Conservation (phyloP, 805 yeast genomes). For the Lipomyces lipofer region DNA sequence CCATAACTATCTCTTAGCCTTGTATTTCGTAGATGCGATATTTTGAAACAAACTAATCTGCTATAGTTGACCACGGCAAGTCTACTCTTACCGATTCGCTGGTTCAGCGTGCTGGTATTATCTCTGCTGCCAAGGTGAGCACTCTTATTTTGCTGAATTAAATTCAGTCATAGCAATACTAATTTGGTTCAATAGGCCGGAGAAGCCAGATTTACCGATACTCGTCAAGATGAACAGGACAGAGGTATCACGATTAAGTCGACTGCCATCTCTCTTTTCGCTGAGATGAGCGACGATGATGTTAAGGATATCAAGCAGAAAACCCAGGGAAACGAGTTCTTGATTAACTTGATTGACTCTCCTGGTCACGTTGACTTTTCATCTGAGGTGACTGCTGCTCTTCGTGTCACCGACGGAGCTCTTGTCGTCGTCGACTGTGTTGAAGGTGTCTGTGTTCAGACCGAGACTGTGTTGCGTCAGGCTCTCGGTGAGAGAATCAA, state of each 20-base stretch:
- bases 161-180: not conserved
- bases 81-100: conserved; percentile 98
- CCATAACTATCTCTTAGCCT: too few relatives aligned
- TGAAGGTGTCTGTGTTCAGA: conserved; percentile 99
- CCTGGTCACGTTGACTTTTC: conserved; percentile 99
- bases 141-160: not conserved
- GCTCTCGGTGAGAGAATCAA: conserved; percentile 98
- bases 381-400: conserved; percentile 99
- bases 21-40: too few relatives aligned
- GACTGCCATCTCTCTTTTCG: conserved; percentile 94
- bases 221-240: conserved; percentile 99
- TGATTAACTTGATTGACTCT: conserved; percentile 97
- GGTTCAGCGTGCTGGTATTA: conserved; percentile 99
- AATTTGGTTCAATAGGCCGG: conserved; percentile 60
- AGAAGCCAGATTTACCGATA: conserved; percentile 99
- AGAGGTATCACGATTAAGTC: conserved; percentile 99
- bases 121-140: conserved; percentile 84
- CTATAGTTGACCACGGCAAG: conserved; percentile 96
- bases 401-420: conserved; percentile 99
- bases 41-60: too few relatives aligned
- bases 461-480: conserved; percentile 99
- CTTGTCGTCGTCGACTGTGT: conserved; percentile 98
- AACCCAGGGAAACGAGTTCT: conserved; percentile 89
- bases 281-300: conserved; percentile 84
- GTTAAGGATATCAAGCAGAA: conserved; percentile 85